These are phyloP conservation scores for Quercus robur DNA, from an alignment of 306 rosid species.

Conservation along the genomic window DNA sequence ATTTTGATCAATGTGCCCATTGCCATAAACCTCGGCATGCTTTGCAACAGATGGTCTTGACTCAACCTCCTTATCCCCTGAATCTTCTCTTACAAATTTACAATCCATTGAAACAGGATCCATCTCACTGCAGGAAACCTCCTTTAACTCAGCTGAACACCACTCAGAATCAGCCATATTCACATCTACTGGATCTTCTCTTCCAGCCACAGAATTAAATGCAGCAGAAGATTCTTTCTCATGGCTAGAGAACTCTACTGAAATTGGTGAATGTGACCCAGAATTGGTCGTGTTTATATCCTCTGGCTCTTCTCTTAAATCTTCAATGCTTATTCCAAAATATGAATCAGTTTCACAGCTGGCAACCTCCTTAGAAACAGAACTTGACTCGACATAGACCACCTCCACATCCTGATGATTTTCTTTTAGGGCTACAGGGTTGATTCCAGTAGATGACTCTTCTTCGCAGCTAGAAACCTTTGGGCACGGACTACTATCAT, in stretches of 20 bases:
- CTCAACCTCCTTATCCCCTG: conserved; percentile 32
- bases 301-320: conserved; percentile 5
- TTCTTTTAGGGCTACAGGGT: conserved; percentile 23
- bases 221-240: conserved; percentile 1
- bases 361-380: conserved; percentile 30
- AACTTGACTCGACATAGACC: conserved; percentile 12
- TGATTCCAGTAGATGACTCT: conserved; percentile 29
- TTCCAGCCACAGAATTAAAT: not conserved
- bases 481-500: conserved; percentile 24
- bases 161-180: conserved; percentile 7
- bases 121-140: conserved; percentile 20
- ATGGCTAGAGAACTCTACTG: conserved; percentile 18
- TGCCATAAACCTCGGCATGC: conserved; percentile 30
- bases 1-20: conserved; percentile 32
- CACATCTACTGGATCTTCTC: conserved; percentile 21
- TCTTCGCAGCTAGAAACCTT: conserved; percentile 29
- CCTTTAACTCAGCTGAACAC: conserved; percentile 31
- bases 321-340: conserved; percentile 20
- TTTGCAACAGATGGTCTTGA: conserved; percentile 14
- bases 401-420: conserved; percentile 29
- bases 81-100: conserved; percentile 18
- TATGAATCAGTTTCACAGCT: conserved; percentile 28
- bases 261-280: conserved; percentile 13
- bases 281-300: conserved; percentile 13
- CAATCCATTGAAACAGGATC: conserved; percentile 20